These are phyloP conservation scores for Ogataea hybrid DNA, from an alignment of 1,139 yeast genomes.

Conservation along the genomic window DNA sequence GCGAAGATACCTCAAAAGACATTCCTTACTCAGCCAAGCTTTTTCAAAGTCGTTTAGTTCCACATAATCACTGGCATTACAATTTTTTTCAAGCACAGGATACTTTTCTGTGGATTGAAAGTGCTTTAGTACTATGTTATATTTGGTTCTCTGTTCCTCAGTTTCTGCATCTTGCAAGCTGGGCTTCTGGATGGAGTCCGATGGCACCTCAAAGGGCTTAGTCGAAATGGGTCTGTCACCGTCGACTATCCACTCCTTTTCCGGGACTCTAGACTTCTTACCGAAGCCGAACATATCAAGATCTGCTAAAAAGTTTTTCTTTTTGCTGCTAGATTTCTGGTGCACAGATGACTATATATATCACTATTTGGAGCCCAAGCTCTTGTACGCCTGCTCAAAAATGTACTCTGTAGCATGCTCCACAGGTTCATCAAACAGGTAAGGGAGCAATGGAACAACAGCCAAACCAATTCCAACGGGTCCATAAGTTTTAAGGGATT, in stretches of 20 bases:
- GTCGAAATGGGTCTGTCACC: constrained; percentile 21
- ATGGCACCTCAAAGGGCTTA: constrained; percentile 24
- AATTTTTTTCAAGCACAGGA: constrained; percentile 41
- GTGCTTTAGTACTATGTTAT: constrained; percentile 53
- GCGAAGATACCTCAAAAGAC: constrained; percentile 78
- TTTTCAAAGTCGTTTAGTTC: constrained; percentile 60
- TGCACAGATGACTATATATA: constrained; percentile 2
- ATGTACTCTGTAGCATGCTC: constrained; percentile 65
- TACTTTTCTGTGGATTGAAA: constrained; percentile 41
- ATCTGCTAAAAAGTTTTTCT: not conserved
- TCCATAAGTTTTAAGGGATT: constrained; percentile 56
- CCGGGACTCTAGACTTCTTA: constrained; percentile 14
- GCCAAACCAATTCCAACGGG: constrained; percentile 78
- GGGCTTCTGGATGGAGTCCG: constrained; percentile 16
- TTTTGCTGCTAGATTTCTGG: not conserved
- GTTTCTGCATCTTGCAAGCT: constrained; percentile 30
- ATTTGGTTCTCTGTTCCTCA: constrained; percentile 56
- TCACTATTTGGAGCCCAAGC: constrained; percentile 1
- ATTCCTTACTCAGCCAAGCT: constrained; percentile 89
- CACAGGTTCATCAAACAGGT: constrained; percentile 79
- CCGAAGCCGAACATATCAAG: constrained; percentile 29
- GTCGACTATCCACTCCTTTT: constrained; percentile 28
- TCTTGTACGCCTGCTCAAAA: constrained; percentile 56
- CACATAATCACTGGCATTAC: constrained; percentile 20
- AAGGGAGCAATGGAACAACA: constrained; percentile 77